Base-by-base conservation (phyloP, 192 early-diverging fungal species). In the Backusella liffmaniae region DNA sequence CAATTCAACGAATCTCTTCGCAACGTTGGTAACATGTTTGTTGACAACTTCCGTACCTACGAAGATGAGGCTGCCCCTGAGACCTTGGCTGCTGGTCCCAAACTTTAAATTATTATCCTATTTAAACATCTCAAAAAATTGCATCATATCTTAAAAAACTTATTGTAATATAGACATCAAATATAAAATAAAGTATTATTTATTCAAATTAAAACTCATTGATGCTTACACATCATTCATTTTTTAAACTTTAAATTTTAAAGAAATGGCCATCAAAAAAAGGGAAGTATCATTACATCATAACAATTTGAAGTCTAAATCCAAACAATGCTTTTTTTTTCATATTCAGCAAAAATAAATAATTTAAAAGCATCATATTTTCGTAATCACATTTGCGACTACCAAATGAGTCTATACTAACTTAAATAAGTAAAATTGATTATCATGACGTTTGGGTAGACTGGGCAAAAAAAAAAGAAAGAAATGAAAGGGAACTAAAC, bases 1-100 rank as follows among this genome's bases (percentile, higher is more conserved):
- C 87, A 90, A 70, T 99, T 88, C 86, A 66, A 39, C 1, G 77
- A 75, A 13, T 94, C 93, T 37, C 84, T 93, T 53, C 59, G 84
- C 73, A 93, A 93, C 84, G 90, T 99, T 53, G 97, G 92, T 66
- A 82, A 80, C 34, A 89, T 95, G 42, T 99, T 99, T 86, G 87
- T 90, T 75, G 87, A 94, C 21, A 97, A 99, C 90, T 99, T 99
- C 84, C 89, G 91, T 78, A 86, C 86, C 73, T 99, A 93, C 77
- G 90, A 90, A 59, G 90, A 92, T 77, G 89, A 94, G 78, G 89
- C 93, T 74, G 88, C 91, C 37, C 72, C 89, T 67, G 92, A 92
- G 72, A 91, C 94, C 73, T 80, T 95, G 51, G 86, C 86, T 66
- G 92, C 91, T 94, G 91, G 36, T 88, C 93, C 72, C 80, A 87